phyloP scores from a whole-genome alignment of 2,329 filamentous ascomycete species.

The Apiospora koreana region DNA sequence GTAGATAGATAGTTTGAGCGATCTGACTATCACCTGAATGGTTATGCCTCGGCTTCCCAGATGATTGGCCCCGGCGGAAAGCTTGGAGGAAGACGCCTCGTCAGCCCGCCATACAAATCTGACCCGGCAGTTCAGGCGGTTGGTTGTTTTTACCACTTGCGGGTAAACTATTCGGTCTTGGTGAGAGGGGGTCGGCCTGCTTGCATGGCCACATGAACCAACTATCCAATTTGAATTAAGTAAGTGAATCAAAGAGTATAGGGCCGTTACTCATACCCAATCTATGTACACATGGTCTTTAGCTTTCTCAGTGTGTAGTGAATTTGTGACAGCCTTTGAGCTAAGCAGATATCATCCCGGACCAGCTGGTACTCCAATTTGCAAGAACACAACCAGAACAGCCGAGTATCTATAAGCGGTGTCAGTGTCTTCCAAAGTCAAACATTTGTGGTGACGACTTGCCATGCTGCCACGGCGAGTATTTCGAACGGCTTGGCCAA shows the following conservation, averaged over 20 bases:
- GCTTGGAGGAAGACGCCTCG: not conserved
- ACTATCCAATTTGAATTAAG: no score
- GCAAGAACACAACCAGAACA: constrained; percentile 21
- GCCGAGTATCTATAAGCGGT: constrained; percentile 17
- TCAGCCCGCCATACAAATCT: not conserved
- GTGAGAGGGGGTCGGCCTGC: not conserved
- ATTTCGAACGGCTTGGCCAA: constrained; percentile 25
- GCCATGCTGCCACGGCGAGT: constrained; percentile 24
- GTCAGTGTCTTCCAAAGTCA: not conserved
- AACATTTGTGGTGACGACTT: constrained; percentile 8
- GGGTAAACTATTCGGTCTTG: not conserved
- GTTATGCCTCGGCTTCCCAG: not conserved
- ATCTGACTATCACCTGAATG: not conserved
- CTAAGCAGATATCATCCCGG: not conserved
- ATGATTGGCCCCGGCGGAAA: not conserved
- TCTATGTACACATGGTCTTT: not conserved
- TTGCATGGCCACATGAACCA: not conserved
- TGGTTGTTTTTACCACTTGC: not conserved
- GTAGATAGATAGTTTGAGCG: no score
- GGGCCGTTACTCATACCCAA: not conserved
- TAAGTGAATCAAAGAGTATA: no score
- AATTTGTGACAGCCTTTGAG: not conserved
- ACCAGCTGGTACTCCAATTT: constrained; percentile 11
- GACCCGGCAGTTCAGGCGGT: not conserved
- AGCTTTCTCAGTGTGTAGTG: not conserved